These are phyloP conservation scores for Vitis hybrid DNA, from an alignment of 177 flowering plant genomes.

Conservation along the genomic window DNA sequence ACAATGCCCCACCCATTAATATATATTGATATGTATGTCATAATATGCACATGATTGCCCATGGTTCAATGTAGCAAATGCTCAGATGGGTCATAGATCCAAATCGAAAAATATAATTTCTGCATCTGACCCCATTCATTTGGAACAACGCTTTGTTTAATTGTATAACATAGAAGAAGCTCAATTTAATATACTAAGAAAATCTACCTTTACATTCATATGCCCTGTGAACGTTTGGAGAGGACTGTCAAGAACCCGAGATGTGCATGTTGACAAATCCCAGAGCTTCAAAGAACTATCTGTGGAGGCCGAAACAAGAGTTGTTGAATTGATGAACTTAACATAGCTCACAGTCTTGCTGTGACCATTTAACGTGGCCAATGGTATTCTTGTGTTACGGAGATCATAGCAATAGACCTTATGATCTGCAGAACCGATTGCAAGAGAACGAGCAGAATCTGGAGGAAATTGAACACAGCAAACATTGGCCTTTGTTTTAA, in stretches of 20 bases:
- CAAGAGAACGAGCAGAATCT: conserved; percentile 76
- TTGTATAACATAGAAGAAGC: background rate
- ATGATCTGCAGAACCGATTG: conserved; percentile 98
- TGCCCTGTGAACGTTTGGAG: conserved; percentile 90
- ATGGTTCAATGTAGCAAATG: too few relatives aligned
- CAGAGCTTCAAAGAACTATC: conserved; percentile 93
- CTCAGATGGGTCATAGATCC: too few relatives aligned
- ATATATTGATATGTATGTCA: too few relatives aligned
- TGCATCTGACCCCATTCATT: too few relatives aligned
- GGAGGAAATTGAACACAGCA: conserved; percentile 94
- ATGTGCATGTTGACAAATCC: conserved; percentile 74
- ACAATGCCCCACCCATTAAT: too few relatives aligned
- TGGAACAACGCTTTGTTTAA: background rate
- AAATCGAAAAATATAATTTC: too few relatives aligned
- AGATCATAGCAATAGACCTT: conserved; percentile 87
- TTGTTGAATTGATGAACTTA: conserved; percentile 78
- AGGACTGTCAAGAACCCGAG: conserved; percentile 74
- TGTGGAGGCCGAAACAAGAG: conserved; percentile 90
- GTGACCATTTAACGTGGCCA: conserved; percentile 78
- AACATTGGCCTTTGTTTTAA: conserved; percentile 89
- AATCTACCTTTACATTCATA: conserved; percentile 78
- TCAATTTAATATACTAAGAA: background rate
- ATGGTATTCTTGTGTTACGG: conserved; percentile 72
- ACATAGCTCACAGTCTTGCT: conserved; percentile 96
- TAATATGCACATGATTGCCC: too few relatives aligned